Evolutionary conservation across 805 yeast species (phyloP).

Genomic region (Kazachstania africana): DNA sequence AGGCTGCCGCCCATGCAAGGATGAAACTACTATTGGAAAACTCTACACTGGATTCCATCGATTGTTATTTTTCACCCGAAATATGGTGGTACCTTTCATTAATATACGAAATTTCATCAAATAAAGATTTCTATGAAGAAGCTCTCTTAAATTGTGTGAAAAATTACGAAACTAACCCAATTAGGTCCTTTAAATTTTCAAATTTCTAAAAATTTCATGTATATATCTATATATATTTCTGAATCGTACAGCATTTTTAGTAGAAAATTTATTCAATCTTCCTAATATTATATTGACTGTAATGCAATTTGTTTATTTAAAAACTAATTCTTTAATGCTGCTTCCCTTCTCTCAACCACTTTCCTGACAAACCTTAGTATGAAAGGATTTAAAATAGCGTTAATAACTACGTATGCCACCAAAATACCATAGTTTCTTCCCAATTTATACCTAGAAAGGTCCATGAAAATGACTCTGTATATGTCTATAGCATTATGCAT

Average conservation of each 20-base stretch:
- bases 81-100: slow-evolving; percentile 58
- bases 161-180: slow-evolving; percentile 51
- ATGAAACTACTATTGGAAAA: slow-evolving; percentile 32
- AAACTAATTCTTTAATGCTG: slow-evolving; percentile 2
- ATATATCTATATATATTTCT: no score
- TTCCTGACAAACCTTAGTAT: slow-evolving; percentile 21
- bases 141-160: slow-evolving; percentile 55
- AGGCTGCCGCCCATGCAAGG: slow-evolving; percentile 48
- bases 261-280: no score
- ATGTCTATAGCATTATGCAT: slow-evolving; percentile 54
- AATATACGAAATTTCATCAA: slow-evolving; percentile 49
- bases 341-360: slow-evolving; percentile 5
- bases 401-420: slow-evolving; percentile 47
- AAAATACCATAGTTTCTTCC: slow-evolving; percentile 53
- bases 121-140: slow-evolving; percentile 33
- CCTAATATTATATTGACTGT: no score
- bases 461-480: slow-evolving; percentile 45
- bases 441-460: slow-evolving; percentile 42
- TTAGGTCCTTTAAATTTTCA: slow-evolving; percentile 29
- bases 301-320: no score
- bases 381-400: slow-evolving; percentile 34
- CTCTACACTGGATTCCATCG: slow-evolving; percentile 25
- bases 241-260: background rate
- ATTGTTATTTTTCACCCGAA: slow-evolving; percentile 41
- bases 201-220: slow-evolving; percentile 8